Percentiles rank a stretch among this genome's conserved stretches.
Conservation (phyloP, 495 filamentous ascomycete genomes). For the Trichoderma asperelloides region DNA sequence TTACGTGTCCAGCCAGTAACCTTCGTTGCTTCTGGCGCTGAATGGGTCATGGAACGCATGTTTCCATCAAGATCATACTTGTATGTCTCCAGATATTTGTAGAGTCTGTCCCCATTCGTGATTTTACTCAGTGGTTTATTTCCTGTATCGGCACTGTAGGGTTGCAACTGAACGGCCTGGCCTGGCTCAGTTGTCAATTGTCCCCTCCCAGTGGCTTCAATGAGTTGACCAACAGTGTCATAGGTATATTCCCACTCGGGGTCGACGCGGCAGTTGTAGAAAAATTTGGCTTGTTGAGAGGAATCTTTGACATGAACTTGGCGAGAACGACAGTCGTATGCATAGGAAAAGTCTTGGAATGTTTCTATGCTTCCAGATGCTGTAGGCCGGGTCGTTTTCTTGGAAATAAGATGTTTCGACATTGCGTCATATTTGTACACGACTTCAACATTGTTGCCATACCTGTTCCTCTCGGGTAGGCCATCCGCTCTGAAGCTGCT, state of each 20-base stretch:
- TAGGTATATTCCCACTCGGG: slow-evolving; percentile 23
- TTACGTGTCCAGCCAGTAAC: slow-evolving; percentile 13
- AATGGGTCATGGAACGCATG: slow-evolving; percentile 15
- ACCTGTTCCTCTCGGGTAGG: no score
- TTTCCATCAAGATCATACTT: slow-evolving; percentile 19
- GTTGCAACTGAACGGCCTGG: slow-evolving; percentile 2
- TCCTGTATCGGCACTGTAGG: neutral
- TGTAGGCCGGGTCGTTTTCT: no score
- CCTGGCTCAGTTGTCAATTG: slow-evolving; percentile 18
- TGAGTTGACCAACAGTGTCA: slow-evolving; percentile 24
- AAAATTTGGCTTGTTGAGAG: no score
- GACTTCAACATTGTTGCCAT: no score
- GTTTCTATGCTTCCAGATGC: no score
- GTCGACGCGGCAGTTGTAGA: slow-evolving; percentile 14
- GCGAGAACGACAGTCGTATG: no score
- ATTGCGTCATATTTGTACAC: no score
- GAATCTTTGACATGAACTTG: no score
- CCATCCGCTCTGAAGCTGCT: no score
- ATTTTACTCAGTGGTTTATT: neutral
- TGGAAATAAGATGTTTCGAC: no score
- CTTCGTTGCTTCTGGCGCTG: neutral
- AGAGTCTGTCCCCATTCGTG: no score
- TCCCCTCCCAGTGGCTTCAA: slow-evolving; percentile 26
- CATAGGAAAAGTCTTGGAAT: no score
- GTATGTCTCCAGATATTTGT: slow-evolving; percentile 19